Percentiles rank a stretch among this genome's conserved stretches.
Evolutionary conservation across 441 rosid genomes (phyloP).

Genomic region (Rhodomyrtus psidioides): DNA sequence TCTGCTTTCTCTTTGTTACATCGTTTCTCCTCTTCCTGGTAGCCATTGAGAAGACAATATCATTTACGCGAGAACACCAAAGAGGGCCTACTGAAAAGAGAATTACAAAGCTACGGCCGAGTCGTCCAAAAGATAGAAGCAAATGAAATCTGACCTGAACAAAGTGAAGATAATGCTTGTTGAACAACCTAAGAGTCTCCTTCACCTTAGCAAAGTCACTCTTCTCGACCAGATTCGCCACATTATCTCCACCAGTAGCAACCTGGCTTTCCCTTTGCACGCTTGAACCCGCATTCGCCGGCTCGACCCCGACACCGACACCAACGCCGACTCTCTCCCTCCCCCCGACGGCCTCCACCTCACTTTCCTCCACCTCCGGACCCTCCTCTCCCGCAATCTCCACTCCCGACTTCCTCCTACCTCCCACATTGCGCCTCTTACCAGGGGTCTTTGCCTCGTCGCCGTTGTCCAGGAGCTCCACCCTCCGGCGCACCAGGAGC

Average conservation of each 20-base stretch:
- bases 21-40: slow-evolving; percentile 53
- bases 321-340: neutral
- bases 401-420: neutral
- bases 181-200: slow-evolving; percentile 62
- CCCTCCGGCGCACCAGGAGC: slow-evolving; percentile 32
- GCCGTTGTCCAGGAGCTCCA: slow-evolving; percentile 20
- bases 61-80: neutral
- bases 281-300: neutral
- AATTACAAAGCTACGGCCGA: neutral
- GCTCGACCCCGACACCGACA: neutral
- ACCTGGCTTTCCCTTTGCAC: neutral
- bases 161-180: slow-evolving; percentile 69
- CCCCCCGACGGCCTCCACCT: neutral
- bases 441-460: neutral
- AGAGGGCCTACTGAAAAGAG: neutral
- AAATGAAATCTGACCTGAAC: slow-evolving; percentile 45
- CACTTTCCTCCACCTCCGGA: neutral
- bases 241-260: neutral
- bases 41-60: neutral
- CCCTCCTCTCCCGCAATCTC: neutral
- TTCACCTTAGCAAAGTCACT: slow-evolving; percentile 52
- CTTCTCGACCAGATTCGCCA: slow-evolving; percentile 12
- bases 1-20: slow-evolving; percentile 23
- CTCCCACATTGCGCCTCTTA: neutral
- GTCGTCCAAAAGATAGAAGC: neutral